These are phyloP conservation scores for Ogataea thermomethanolica DNA, from an alignment of 805 yeast species.

Conservation along the genomic window DNA sequence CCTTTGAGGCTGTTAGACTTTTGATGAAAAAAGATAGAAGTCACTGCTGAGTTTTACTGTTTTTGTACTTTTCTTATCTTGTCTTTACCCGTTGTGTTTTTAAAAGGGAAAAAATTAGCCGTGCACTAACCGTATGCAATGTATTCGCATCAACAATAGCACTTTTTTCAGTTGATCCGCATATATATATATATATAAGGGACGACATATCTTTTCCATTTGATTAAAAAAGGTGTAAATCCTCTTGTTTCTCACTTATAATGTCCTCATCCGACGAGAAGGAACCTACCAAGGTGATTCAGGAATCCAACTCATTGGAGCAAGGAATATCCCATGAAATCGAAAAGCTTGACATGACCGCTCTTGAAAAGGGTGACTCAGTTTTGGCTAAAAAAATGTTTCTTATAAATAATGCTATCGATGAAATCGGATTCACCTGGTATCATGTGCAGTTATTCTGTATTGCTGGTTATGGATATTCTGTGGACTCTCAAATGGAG, in stretches of 20 bases:
- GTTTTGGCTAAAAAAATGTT: constrained; percentile 40
- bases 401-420: constrained; percentile 51
- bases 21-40: constrained; percentile 10
- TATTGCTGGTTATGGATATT: constrained; percentile 55
- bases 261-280: background rate
- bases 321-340: constrained; percentile 13
- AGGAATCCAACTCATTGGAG: constrained; percentile 7
- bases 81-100: too few species aligned
- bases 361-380: constrained; percentile 31
- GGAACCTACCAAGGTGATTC: background rate
- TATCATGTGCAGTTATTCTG: constrained; percentile 48
- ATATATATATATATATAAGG: too few species aligned
- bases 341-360: constrained; percentile 17
- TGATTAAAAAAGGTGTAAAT: too few species aligned
- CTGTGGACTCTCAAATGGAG: constrained; percentile 50
- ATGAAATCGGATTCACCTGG: constrained; percentile 60
- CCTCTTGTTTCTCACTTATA: too few species aligned
- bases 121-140: too few species aligned
- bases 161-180: too few species aligned
- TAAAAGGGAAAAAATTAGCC: too few species aligned
- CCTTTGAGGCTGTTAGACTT: constrained; percentile 42
- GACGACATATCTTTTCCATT: too few species aligned
- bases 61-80: too few species aligned
- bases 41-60: too few species aligned
- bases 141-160: too few species aligned